Base-by-base conservation (phyloP, 1,284 basidiomycete species). In the Ganoderma lucidum region DNA sequence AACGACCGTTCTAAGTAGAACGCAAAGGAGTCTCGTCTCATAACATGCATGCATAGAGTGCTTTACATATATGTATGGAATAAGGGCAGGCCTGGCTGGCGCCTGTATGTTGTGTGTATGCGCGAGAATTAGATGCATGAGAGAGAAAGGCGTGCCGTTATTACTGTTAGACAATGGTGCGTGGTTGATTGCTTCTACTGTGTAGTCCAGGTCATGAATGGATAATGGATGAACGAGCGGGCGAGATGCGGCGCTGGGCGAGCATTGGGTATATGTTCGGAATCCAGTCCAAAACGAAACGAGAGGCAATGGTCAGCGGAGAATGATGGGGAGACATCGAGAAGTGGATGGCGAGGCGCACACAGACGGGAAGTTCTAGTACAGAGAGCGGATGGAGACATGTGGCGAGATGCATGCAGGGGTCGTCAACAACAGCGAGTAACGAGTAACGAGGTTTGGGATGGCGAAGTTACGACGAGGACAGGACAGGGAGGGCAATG, bases 381-480 rank as follows among this genome's bases (percentile, higher is more conserved):
- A 72, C 68, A 71, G 63, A 72, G 66, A 70, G 56, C 56, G 64
- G 64, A 59, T 32, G 23, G 60, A 65, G 64, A 56, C 63, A 62
- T 55, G 59, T n/a, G 10, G 62, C 62, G 23, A 28, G 23, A n/a
- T 37, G 56, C 63, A 62, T 65, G 69, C 60, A 66, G 66, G 39
- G 23, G 66, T 71, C 68, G 42, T 65, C 44, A 63, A 68, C 70
- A 67, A 66, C 64, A 67, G 55, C 56, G 63, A 58, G 35, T 15
- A 63, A 70, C 73, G 69, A 70, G 68, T 45, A 62, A 58, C 41
- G n/a, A 56, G 32, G 63, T 51, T 32, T 59, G 15, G 61, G 64
- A 67, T 58, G 69, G 42, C 28, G 23, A 55, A 62, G 74, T 77
- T 76, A 82, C 76, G 74, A 75, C 28, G 80, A 14, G 2, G 59